Evolutionary conservation across 768 basidiomycete species (phyloP), one percentile per base, ranked within the genome.

Genomic region (Botryobasidium botryosum): DNA sequence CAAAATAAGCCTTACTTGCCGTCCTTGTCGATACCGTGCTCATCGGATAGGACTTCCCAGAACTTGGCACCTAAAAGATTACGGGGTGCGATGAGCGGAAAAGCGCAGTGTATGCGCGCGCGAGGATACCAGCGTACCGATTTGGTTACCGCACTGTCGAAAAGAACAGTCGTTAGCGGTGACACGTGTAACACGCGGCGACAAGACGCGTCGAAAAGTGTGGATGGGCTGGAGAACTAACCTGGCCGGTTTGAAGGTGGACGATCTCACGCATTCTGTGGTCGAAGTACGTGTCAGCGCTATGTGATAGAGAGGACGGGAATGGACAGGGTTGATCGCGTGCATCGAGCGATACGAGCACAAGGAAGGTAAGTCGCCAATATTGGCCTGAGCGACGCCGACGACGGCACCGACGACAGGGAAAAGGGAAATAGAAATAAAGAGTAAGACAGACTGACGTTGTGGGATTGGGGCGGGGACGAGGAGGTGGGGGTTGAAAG

Each of bases 221-320:
- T 8, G 10, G 37, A 39, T 39, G 25, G 28, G n/a, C n/a, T n/a
- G 35, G 44, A 28, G 40, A 42, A 61, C 69, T 55, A 58, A 87
- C 87, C 77, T 94, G 92, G 69, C 92, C 92, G 52, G 92, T 96
- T 66, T 97, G 92, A 59, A 97, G 78, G 69, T 97, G 92, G 62
- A 97, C 91, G 67, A 97, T 96, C 79, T 97, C 91, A 72, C 91
- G 85, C 85, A 87, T 88, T 72, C 84, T 87, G 55, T 18, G 23
- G 17, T 12, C 12, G 37, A 12, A 12, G 24, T 39, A 12, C 13
- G 37, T 12, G 24, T 13, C 37, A 24, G 23, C 37, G 23, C 23
- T 13, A 21, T 13, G 37, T 12, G 17, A 33, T 8, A 8, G 31
- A 17, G 17, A 17, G 8, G 10, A 33, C 8, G 31, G 10, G 8